Conservation (phyloP, 2,329 filamentous ascomycete genomes). For the Hymenoscyphus fructigenus region DNA sequence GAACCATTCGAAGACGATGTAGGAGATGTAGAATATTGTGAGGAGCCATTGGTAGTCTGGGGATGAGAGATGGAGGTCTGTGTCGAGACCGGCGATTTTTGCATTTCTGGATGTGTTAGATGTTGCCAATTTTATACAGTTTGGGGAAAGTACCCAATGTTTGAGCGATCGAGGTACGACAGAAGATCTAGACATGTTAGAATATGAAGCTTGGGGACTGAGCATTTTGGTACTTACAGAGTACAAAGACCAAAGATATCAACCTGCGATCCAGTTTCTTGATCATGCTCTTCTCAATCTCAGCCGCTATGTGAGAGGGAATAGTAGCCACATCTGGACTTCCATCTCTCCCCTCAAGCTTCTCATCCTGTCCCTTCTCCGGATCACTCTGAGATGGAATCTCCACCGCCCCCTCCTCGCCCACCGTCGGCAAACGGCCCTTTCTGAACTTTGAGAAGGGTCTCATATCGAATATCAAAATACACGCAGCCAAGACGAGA, state of each 20-base stretch:
- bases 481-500: no score
- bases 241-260: slow-evolving; percentile 39
- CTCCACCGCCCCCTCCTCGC: no score
- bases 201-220: not conserved
- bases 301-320: not conserved
- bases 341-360: not conserved
- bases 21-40: slow-evolving; percentile 42
- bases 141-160: slow-evolving; percentile 42
- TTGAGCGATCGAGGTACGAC: slow-evolving; percentile 49
- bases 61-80: slow-evolving; percentile 48
- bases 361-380: not conserved
- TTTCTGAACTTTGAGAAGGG: no score
- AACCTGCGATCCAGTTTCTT: slow-evolving; percentile 59
- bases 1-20: slow-evolving; percentile 43
- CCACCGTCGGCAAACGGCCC: no score
- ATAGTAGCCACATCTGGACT: not conserved
- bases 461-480: no score
- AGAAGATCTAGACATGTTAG: slow-evolving; percentile 41
- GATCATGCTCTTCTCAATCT: slow-evolving; percentile 49
- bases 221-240: slow-evolving; percentile 23
- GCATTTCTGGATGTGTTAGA: slow-evolving; percentile 45
- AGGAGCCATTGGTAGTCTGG: slow-evolving; percentile 42
- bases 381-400: not conserved
- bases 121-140: not conserved
- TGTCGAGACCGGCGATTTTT: slow-evolving; percentile 51